phyloP scores from a whole-genome alignment of 805 yeast genomes.

The Teunomyces atbi region DNA sequence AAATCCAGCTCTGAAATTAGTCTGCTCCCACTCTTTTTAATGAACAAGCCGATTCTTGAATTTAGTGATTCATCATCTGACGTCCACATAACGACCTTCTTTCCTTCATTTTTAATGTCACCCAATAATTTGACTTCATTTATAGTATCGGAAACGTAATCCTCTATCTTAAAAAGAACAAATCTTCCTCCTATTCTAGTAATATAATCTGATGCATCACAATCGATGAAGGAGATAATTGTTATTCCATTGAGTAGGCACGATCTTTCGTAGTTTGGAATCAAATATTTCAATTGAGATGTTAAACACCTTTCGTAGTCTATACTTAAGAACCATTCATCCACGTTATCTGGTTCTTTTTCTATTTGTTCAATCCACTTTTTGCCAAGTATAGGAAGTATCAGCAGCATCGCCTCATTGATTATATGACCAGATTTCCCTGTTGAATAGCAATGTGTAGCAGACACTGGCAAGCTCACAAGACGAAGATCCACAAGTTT shows the following conservation, averaged over 20 bases:
- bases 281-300: constrained; percentile 6
- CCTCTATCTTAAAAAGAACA: neutral
- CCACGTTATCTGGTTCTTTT: constrained; percentile 11
- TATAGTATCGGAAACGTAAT: neutral
- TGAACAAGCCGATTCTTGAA: neutral
- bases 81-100: neutral
- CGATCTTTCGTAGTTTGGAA: constrained; percentile 14
- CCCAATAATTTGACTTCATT: constrained; percentile 6
- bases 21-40: neutral
- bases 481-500: constrained; percentile 19
- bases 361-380: constrained; percentile 22
- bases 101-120: constrained; percentile 4
- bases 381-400: constrained; percentile 25
- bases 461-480: constrained; percentile 14
- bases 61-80: neutral
- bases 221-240: constrained; percentile 1
- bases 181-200: constrained; percentile 13
- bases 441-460: constrained; percentile 23
- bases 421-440: constrained; percentile 13
- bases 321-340: constrained; percentile 20
- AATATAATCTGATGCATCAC: constrained; percentile 13
- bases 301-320: constrained; percentile 16
- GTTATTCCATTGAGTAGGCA: constrained; percentile 13
- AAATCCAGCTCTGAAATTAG: constrained; percentile 7
- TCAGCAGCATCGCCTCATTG: constrained; percentile 27